Percentiles rank a stretch among this genome's conserved stretches.
These are phyloP conservation scores for Fusarium keratoplasticum DNA, from an alignment of 2,329 filamentous ascomycete species.

Conservation along the genomic window DNA sequence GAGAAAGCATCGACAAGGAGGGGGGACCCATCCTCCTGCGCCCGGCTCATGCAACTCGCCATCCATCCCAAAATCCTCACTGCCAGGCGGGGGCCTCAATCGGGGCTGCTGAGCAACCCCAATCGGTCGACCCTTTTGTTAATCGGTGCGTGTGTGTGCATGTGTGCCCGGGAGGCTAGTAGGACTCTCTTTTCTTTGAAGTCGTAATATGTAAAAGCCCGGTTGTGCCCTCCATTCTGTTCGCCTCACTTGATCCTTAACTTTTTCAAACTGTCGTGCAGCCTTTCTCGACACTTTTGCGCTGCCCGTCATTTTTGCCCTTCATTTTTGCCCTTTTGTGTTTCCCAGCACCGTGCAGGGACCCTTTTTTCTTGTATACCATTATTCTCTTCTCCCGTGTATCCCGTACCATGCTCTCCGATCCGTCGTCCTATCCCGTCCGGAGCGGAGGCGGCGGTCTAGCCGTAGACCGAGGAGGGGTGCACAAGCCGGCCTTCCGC, in stretches of 20 bases:
- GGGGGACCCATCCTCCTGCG: background rate
- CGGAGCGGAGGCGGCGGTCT: background rate
- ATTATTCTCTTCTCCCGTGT: background rate
- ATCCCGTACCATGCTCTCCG: constrained; percentile 19
- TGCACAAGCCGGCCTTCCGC: background rate
- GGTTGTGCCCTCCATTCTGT: background rate
- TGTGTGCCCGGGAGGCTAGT: background rate
- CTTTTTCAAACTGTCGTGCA: background rate
- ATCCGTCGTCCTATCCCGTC: constrained; percentile 24
- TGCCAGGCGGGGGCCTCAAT: background rate
- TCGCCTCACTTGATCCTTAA: background rate
- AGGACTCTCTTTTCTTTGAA: background rate
- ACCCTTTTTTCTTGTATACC: background rate
- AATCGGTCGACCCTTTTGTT: background rate
- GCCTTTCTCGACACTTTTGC: background rate
- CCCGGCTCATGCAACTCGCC: background rate
- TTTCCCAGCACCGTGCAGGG: background rate
- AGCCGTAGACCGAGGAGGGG: constrained; percentile 3
- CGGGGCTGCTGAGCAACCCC: background rate
- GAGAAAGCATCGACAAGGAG: background rate
- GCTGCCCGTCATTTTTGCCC: background rate
- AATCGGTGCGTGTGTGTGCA: background rate
- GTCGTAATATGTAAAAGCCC: background rate
- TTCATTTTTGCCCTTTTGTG: too few species aligned
- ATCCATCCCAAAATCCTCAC: background rate